These are phyloP conservation scores for Luffa aegyptiaca DNA, from an alignment of 306 rosid species.

Conservation along the genomic window DNA sequence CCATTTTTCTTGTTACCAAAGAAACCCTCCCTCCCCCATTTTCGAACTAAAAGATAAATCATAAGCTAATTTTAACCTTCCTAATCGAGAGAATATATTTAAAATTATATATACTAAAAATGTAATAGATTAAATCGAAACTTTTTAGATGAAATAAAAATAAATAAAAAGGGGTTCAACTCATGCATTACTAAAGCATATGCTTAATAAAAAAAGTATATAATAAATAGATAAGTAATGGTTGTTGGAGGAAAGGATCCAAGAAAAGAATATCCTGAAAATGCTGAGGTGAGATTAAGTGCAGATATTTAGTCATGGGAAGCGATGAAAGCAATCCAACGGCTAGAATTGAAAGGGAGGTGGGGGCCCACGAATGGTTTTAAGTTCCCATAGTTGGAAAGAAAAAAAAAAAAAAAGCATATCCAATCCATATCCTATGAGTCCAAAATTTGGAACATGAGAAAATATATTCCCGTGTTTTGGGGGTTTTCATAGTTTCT, in stretches of 20 bases:
- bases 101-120: too few species aligned
- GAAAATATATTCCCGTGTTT: neutral
- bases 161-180: neutral
- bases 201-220: neutral
- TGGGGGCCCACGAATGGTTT: neutral
- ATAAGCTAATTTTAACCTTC: too few species aligned
- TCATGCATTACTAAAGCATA: neutral
- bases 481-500: neutral
- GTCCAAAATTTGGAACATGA: neutral
- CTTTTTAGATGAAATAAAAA: too few species aligned
- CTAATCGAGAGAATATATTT: too few species aligned
- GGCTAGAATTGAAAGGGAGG: neutral
- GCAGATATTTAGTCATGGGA: neutral
- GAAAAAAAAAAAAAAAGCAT: neutral
- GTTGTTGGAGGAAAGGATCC: neutral
- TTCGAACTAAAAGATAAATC: too few species aligned
- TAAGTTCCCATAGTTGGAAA: too few species aligned
- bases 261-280: neutral
- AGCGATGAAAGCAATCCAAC: neutral
- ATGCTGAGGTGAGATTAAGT: too few species aligned
- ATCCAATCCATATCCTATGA: neutral
- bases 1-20: too few species aligned
- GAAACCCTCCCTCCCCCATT: too few species aligned
- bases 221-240: too few species aligned
- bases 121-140: too few species aligned